Percentiles rank a stretch among this genome's conserved stretches.
Conservation (phyloP, 352 stramenopile species). For the Pythium insidiosum region DNA sequence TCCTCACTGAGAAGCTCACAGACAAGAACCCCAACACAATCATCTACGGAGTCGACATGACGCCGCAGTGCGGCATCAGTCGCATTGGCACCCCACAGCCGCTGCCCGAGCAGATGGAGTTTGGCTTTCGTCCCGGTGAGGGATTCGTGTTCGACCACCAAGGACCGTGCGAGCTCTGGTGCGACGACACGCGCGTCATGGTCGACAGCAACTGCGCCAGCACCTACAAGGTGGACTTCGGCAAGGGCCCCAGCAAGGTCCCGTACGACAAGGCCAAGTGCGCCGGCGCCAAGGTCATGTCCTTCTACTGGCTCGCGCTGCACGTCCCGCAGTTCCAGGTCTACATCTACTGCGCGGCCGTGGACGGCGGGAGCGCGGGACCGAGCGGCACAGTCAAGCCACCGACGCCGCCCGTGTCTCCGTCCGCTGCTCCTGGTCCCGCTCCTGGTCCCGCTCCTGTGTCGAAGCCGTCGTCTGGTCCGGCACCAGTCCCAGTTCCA, state of each 20-base stretch:
- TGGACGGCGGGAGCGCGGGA: too few relatives aligned
- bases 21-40: background rate
- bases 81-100: background rate
- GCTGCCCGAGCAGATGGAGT: slow-evolving; percentile 5
- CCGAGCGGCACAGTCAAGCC: too few relatives aligned
- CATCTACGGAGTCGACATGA: too few relatives aligned
- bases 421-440: too few relatives aligned
- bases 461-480: too few relatives aligned
- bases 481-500: too few relatives aligned
- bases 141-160: slow-evolving; percentile 17
- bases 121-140: slow-evolving; percentile 1
- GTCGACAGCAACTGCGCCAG: slow-evolving; percentile 26
- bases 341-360: slow-evolving; percentile 30
- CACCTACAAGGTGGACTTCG: slow-evolving; percentile 8
- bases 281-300: slow-evolving; percentile 16
- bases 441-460: too few relatives aligned
- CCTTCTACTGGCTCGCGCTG: slow-evolving; percentile 35
- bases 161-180: slow-evolving; percentile 39
- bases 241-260: slow-evolving; percentile 16
- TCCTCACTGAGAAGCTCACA: background rate
- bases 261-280: slow-evolving; percentile 26
- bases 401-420: too few relatives aligned
- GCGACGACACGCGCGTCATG: slow-evolving; percentile 28
- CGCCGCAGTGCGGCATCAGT: background rate
- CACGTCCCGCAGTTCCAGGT: slow-evolving; percentile 29